Conservation (phyloP, 257 asterid genomes). For the Nyctanthes arbortristis region DNA sequence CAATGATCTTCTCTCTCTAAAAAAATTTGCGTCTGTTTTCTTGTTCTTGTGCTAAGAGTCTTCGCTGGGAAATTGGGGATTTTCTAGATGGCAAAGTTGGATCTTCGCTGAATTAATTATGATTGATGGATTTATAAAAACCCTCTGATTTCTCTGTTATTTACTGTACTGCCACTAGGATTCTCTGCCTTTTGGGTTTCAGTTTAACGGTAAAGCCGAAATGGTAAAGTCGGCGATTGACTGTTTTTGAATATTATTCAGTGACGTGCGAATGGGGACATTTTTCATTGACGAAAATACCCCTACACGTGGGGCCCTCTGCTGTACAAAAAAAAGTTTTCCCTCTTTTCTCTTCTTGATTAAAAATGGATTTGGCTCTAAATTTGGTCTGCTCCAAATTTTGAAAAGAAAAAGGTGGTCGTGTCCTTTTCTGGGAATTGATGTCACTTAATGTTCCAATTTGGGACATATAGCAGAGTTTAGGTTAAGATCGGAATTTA, state of each 20-base stretch:
- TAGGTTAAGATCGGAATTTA: too few relatives aligned
- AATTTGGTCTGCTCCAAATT: neutral
- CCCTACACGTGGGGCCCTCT: slow-evolving; percentile 13
- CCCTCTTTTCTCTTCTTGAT: neutral
- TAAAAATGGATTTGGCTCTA: slow-evolving; percentile 5
- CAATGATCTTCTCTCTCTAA: slow-evolving; percentile 8
- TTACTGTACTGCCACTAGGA: slow-evolving; percentile 45
- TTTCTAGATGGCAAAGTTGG: slow-evolving; percentile 48
- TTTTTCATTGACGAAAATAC: slow-evolving; percentile 11
- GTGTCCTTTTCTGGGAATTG: neutral
- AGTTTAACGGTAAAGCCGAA: slow-evolving; percentile 30
- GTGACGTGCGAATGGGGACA: slow-evolving; percentile 2
- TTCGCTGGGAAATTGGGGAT: slow-evolving; percentile 44
- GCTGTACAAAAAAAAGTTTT: neutral
- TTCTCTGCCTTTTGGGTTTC: slow-evolving; percentile 10
- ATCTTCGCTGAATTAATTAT: slow-evolving; percentile 42
- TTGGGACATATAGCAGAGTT: too few relatives aligned
- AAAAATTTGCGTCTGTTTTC: slow-evolving; percentile 30
- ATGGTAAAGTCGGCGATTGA: slow-evolving; percentile 46
- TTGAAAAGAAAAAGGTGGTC: neutral
- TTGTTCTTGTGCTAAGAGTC: slow-evolving; percentile 45
- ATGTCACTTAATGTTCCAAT: neutral
- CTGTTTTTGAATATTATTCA: slow-evolving; percentile 28
- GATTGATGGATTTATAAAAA: slow-evolving; percentile 15
- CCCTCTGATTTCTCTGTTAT: slow-evolving; percentile 23